These are phyloP conservation scores for Boletus edulis DNA, from an alignment of 768 basidiomycete species.

Conservation along the genomic window DNA sequence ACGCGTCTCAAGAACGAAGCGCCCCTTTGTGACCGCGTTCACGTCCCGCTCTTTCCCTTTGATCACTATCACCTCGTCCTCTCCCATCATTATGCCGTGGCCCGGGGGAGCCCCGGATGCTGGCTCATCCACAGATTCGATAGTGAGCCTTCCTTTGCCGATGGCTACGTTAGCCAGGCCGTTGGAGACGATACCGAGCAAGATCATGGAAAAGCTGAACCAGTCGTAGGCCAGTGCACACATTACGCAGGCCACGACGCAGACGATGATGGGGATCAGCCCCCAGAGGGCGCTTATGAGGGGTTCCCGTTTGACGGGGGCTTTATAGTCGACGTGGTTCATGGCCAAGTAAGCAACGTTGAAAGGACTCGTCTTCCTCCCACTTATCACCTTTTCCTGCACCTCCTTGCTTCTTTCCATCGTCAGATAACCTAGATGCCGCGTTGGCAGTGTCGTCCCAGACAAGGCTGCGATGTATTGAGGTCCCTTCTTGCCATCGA, in stretches of 20 bases:
- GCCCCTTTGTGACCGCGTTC: constrained; percentile 29
- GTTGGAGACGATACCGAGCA: constrained; percentile 32
- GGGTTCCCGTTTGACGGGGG: not conserved
- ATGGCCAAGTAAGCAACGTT: constrained; percentile 21
- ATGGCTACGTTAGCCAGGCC: constrained; percentile 26
- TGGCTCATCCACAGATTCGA: constrained; percentile 12
- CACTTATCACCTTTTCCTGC: not conserved
- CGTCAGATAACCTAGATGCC: constrained; percentile 29
- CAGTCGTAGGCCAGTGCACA: constrained; percentile 26
- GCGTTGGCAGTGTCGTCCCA: constrained; percentile 26
- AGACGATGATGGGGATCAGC: constrained; percentile 22
- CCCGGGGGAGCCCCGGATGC: constrained; percentile 22
- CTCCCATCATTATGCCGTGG: constrained; percentile 27
- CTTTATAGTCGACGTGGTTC: constrained; percentile 1
- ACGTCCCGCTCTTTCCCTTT: constrained; percentile 26
- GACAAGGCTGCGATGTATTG: constrained; percentile 28
- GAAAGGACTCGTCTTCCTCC: constrained; percentile 7
- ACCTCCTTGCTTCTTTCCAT: constrained; percentile 11
- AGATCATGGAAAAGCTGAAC: constrained; percentile 30
- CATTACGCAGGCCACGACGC: constrained; percentile 20
- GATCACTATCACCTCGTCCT: constrained; percentile 23
- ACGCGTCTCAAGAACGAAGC: constrained; percentile 20
- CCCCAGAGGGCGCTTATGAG: constrained; percentile 12
- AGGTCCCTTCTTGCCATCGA: constrained; percentile 30
- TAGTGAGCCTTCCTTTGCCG: constrained; percentile 20